Conservation (phyloP, 1,139 yeast species). For the Yamadazyma diddensiae region DNA sequence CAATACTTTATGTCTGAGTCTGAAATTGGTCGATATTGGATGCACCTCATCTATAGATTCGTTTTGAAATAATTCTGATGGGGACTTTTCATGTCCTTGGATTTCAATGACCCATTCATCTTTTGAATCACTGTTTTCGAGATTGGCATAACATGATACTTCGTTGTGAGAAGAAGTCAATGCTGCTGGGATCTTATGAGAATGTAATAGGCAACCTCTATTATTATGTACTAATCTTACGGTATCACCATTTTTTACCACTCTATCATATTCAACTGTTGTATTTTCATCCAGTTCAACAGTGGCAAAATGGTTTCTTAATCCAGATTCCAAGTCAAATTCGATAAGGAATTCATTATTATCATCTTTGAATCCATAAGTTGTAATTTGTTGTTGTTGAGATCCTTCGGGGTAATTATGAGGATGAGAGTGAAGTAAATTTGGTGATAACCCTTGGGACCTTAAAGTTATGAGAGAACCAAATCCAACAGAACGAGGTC, state of each 20-base stretch:
- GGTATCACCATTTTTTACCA: conserved; percentile 48
- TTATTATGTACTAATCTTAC: conserved; percentile 54
- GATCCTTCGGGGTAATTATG: conserved; percentile 74
- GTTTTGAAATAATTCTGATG: conserved; percentile 45
- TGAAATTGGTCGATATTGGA: conserved; percentile 68
- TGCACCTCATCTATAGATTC: conserved; percentile 44
- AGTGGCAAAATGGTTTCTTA: conserved; percentile 27
- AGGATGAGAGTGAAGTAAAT: conserved; percentile 66
- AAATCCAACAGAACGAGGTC: conserved; percentile 60
- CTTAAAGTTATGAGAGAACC: conserved; percentile 66
- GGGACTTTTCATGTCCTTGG: conserved; percentile 54
- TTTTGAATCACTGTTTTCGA: conserved; percentile 51
- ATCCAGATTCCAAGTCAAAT: conserved; percentile 30
- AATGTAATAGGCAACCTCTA: conserved; percentile 57
- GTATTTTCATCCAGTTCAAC: conserved; percentile 29
- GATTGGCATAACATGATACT: conserved; percentile 67
- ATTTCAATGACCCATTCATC: conserved; percentile 77
- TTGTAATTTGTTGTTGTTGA: conserved; percentile 70
- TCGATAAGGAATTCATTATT: conserved; percentile 65
- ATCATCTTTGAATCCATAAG: conserved; percentile 69
- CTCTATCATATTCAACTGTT: conserved; percentile 19
- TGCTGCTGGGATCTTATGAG: conserved; percentile 58
- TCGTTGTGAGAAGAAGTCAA: conserved; percentile 54
- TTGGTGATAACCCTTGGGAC: conserved; percentile 72
- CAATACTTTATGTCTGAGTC: conserved; percentile 56